Evolutionary conservation across 176 grass and related monocot species (phyloP), one percentile per base, ranked within the genome.

Genomic region (Aegilops umbellulata): DNA sequence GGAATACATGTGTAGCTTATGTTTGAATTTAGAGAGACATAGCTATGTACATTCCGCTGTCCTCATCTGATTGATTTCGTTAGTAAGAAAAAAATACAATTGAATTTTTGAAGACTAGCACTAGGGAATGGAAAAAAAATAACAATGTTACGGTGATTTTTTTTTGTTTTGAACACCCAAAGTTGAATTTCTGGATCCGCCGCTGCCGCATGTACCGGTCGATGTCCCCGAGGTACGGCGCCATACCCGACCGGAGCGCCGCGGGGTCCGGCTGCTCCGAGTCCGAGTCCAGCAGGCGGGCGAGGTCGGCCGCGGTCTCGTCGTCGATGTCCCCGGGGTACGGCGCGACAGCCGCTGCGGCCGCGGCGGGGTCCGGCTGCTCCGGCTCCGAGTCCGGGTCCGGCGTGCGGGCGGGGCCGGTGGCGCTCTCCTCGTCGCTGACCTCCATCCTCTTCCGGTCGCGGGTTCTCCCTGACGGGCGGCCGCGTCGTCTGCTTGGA

Each of bases 121-220:
- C n/a, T n/a, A n/a, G n/a, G n/a, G n/a, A n/a, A n/a, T n/a, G n/a
- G n/a, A n/a, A n/a, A n/a, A n/a, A n/a, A n/a, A n/a, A n/a, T n/a
- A n/a, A n/a, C n/a, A n/a, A n/a, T n/a, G n/a, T n/a, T n/a, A n/a
- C n/a, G n/a, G n/a, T n/a, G n/a, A n/a, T n/a, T n/a, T n/a, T n/a
- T n/a, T n/a, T n/a, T n/a, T n/a, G n/a, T n/a, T n/a, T n/a, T n/a
- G n/a, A n/a, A n/a, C n/a, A n/a, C n/a, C n/a, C n/a, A n/a, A n/a
- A n/a, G n/a, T n/a, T n/a, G n/a, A n/a, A n/a, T n/a, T n/a, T n/a
- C n/a, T n/a, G n/a, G n/a, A n/a, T n/a, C n/a, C n/a, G n/a, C n/a
- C n/a, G n/a, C n/a, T n/a, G n/a, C 32, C 69, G 80, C 60, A 87
- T 72, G 81, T 92, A 82, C 16, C 23, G 76, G 22, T 82, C 64